These are phyloP conservation scores for Thamnidium elegans DNA, from an alignment of 192 early-diverging fungal species.

Conservation along the genomic window DNA sequence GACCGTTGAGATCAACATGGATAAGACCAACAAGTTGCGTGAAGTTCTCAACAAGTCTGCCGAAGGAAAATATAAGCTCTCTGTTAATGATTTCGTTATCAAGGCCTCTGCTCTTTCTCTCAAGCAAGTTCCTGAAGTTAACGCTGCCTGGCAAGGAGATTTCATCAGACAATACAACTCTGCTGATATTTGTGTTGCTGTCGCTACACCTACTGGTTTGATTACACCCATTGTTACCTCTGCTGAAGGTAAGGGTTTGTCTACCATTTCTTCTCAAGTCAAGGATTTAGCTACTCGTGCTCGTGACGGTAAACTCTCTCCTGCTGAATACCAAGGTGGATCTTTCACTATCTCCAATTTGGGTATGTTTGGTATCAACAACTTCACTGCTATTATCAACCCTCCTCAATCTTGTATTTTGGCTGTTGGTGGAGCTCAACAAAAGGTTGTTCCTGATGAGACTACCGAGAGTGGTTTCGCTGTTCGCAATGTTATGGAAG, in stretches of 20 bases:
- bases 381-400: conserved; percentile 98
- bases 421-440: conserved; percentile 80
- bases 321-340: conserved; percentile 95
- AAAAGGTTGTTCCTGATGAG: conserved; percentile 71
- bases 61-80: conserved; percentile 92
- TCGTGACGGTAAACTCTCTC: conserved; percentile 83
- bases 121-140: conserved; percentile 90
- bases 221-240: conserved; percentile 91
- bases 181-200: conserved; percentile 94
- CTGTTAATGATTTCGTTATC: conserved; percentile 98
- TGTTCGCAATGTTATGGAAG: conserved; percentile 74
- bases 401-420: conserved; percentile 92
- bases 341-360: conserved; percentile 98
- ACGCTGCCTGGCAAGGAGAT: conserved; percentile 78
- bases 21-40: conserved; percentile 84
- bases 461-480: conserved; percentile 62
- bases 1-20: conserved; percentile 85
- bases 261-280: conserved; percentile 80
- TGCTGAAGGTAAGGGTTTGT: conserved; percentile 85
- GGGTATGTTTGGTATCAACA: conserved; percentile 93
- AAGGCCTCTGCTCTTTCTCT: conserved; percentile 91
- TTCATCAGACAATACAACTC: conserved; percentile 93
- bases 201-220: conserved; percentile 88
- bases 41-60: conserved; percentile 80
- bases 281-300: conserved; percentile 83